These are phyloP conservation scores for Neonectria neomacrospora DNA, from an alignment of 2,329 filamentous ascomycete genomes.

Conservation along the genomic window DNA sequence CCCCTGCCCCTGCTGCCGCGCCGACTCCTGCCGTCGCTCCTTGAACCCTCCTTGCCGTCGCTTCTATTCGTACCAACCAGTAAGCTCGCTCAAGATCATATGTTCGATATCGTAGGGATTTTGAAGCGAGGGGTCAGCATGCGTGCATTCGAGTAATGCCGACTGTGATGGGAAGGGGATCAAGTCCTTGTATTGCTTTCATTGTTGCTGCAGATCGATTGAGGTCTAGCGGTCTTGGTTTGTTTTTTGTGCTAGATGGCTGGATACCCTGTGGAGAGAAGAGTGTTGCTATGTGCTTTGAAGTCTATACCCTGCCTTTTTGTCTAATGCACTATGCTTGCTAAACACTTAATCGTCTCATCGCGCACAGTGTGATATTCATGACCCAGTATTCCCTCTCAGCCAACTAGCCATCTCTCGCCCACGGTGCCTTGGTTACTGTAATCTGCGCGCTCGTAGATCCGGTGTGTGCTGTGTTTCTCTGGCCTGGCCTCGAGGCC, in stretches of 20 bases:
- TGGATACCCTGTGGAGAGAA: constrained; percentile 49
- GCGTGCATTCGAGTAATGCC: constrained; percentile 9
- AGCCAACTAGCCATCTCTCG: constrained; percentile 45
- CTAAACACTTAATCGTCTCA: constrained; percentile 9
- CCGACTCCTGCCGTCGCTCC: constrained; percentile 38
- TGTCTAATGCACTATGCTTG: constrained; percentile 37
- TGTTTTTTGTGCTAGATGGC: constrained; percentile 42
- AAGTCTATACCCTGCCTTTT: constrained; percentile 48
- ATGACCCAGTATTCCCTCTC: neutral
- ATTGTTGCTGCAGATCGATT: constrained; percentile 8
- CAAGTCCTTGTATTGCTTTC: neutral
- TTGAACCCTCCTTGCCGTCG: constrained; percentile 21
- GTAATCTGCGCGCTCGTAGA: constrained; percentile 53
- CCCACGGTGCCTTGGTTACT: constrained; percentile 61
- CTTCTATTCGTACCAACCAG: constrained; percentile 25
- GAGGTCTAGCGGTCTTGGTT: constrained; percentile 20
- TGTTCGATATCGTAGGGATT: constrained; percentile 14
- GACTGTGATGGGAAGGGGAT: constrained; percentile 12
- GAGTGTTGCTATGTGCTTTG: constrained; percentile 42
- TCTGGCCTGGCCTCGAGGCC: constrained; percentile 36
- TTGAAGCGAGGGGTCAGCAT: constrained; percentile 18
- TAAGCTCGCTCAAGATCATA: constrained; percentile 12
- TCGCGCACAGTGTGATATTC: neutral
- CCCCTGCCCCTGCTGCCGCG: constrained; percentile 39
- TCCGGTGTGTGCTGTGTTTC: constrained; percentile 36